Base-by-base conservation (phyloP, 768 basidiomycete species). In the Lactarius evosmus region DNA sequence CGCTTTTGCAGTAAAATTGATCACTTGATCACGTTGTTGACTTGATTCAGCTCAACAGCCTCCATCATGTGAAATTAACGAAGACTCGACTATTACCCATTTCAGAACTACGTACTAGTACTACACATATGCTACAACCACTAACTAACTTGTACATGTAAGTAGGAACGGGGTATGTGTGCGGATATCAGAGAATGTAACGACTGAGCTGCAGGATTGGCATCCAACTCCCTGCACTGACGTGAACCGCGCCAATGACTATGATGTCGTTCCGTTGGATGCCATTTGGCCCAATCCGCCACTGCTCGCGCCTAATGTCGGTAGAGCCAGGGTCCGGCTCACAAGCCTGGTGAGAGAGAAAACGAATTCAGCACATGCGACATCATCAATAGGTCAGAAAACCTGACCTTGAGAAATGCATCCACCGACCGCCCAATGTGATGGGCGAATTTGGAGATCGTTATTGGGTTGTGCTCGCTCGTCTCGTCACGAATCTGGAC, bases 401-500 rank as follows among this genome's bases (percentile, higher is more conserved):
- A 30, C 27, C 14, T 27, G 30, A 46, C 60, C 53, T 11, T 55
- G 7, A 65, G 16, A 49, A 66, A 66, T 2, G 44, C 51, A 27
- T 53, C 62, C 8, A 66, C 62, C 14, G 51, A 64, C 12, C 62
- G 62, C 8, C 51, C 62, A 2, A 64, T 6, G 29, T 66, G 65
- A 1, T 41, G 50, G 0, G 40, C 57, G 17, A 66, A 66, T 32
- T 19, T 32, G 2, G 16, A 44, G 0, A 64, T 17, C 2, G 51
- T 66, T 16, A 66, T 46, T 19, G 53, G 41, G 54, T 66, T 63
- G 19, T 4, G 51, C 2, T n/a, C 29, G 5, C 1, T 19, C 7
- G 62, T 64, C 54, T 64, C 65, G 16, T 64, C 65, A 1, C 56
- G 41, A 7, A 40, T 58, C 19, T 64, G 62, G 7, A 66, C 41